phyloP scores from a whole-genome alignment of 1,139 yeast species.

The Candida neerlandica region DNA sequence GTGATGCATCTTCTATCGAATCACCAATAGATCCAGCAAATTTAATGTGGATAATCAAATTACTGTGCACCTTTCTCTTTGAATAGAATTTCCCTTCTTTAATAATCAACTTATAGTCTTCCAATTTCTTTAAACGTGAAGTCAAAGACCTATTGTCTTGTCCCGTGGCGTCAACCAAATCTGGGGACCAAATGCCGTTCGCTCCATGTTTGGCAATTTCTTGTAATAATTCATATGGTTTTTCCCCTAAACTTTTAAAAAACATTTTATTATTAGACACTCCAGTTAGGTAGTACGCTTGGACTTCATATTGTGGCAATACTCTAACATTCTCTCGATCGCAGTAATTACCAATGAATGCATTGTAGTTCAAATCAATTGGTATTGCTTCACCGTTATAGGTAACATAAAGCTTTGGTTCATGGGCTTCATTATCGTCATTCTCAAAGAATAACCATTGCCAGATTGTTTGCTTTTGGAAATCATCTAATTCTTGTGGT shows the following conservation, averaged over 20 bases:
- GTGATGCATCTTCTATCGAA: constrained; percentile 3
- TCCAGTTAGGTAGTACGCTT: constrained; percentile 46
- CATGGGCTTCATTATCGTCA: constrained; percentile 18
- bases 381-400: constrained; percentile 19
- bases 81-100: constrained; percentile 44
- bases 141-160: constrained; percentile 78
- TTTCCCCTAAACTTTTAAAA: constrained; percentile 40
- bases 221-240: constrained; percentile 43
- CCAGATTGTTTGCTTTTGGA: constrained; percentile 43
- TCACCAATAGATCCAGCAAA: constrained; percentile 27
- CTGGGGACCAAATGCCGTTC: constrained; percentile 60
- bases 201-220: constrained; percentile 58
- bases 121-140: constrained; percentile 57
- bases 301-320: constrained; percentile 41
- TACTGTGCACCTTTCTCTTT: constrained; percentile 51
- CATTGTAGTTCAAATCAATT: constrained; percentile 23
- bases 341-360: constrained; percentile 22
- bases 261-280: constrained; percentile 35
- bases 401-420: constrained; percentile 22
- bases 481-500: constrained; percentile 26
- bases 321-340: constrained; percentile 21
- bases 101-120: constrained; percentile 48
- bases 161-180: constrained; percentile 54
- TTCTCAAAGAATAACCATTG: constrained; percentile 39
- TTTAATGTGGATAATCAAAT: constrained; percentile 47